Conservation (phyloP, 495 filamentous ascomycete genomes). For the Lasiosphaeria ovina region DNA sequence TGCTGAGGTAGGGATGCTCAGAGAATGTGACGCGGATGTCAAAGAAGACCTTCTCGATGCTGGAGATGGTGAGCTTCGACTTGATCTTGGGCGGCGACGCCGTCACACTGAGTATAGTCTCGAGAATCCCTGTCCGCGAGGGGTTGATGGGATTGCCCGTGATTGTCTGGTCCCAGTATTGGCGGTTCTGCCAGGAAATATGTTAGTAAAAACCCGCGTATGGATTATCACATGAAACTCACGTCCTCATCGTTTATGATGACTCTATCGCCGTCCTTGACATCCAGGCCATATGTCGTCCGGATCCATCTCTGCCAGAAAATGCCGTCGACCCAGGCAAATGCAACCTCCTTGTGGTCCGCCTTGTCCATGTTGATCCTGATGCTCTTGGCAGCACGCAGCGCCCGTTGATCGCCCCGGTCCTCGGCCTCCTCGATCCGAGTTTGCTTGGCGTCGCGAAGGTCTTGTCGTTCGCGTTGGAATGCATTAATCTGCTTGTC, state of each 20-base stretch:
- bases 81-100: constrained; percentile 75
- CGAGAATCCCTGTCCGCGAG: constrained; percentile 89
- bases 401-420: constrained; percentile 80
- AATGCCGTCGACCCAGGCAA: constrained; percentile 97
- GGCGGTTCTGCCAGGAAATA: constrained; percentile 61
- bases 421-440: constrained; percentile 96
- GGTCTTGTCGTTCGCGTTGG: constrained; percentile 85
- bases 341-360: constrained; percentile 83
- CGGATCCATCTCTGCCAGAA: constrained; percentile 98
- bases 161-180: constrained; percentile 91
- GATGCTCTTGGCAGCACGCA: constrained; percentile 87
- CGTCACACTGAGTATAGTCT: constrained; percentile 78
- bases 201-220: constrained; percentile 7
- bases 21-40: constrained; percentile 63
- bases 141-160: constrained; percentile 85
- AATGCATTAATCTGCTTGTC: constrained; percentile 88
- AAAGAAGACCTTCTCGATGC: constrained; percentile 76
- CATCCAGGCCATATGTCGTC: constrained; percentile 88
- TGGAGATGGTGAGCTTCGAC: constrained; percentile 80
- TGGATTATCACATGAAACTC: constrained; percentile 39
- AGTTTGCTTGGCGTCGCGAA: constrained; percentile 90
- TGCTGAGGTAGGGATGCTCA: constrained; percentile 69
- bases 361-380: constrained; percentile 83
- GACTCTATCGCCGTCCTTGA: constrained; percentile 80
- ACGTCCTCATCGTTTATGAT: constrained; percentile 98